Conservation (phyloP, 768 basidiomycete genomes). For the Leccinum pellstonianum region DNA sequence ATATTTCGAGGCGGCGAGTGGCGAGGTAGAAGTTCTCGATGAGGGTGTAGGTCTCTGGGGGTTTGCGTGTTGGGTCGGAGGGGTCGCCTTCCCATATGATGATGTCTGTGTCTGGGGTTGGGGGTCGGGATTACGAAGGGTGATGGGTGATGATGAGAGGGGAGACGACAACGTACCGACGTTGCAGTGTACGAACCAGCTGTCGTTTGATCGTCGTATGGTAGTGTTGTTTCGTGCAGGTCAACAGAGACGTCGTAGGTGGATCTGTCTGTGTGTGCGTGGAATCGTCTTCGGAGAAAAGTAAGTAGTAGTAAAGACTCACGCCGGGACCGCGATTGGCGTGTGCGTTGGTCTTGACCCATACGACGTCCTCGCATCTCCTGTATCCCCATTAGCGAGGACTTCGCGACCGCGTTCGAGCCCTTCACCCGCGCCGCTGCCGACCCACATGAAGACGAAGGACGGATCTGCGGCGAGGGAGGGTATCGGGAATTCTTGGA, state of each 20-base stretch:
- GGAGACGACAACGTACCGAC: conserved; percentile 58
- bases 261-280: conserved; percentile 62
- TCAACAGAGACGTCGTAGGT: conserved; percentile 81
- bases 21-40: conserved; percentile 99
- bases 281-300: not conserved
- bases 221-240: conserved; percentile 96
- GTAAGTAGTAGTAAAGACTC: conserved; percentile 21
- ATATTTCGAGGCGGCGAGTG: conserved; percentile 85
- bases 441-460: conserved; percentile 96
- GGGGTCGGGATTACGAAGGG: not conserved
- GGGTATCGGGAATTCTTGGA: conserved; percentile 80
- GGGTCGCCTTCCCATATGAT: conserved; percentile 93
- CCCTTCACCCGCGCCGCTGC: conserved; percentile 85
- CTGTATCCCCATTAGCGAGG: conserved; percentile 94
- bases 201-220: conserved; percentile 92
- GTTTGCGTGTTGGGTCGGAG: conserved; percentile 58
- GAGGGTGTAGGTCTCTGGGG: conserved; percentile 91
- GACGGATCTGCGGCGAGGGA: conserved; percentile 85
- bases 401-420: conserved; percentile 90
- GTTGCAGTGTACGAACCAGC: conserved; percentile 98
- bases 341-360: conserved; percentile 89
- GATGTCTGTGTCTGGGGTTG: conserved; percentile 78
- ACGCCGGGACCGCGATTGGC: conserved; percentile 76
- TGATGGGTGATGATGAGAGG: not conserved
- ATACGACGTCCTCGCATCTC: conserved; percentile 95